These are phyloP conservation scores for Pilasporangium apinafurcum DNA, from an alignment of 352 stramenopile species.

Conservation along the genomic window DNA sequence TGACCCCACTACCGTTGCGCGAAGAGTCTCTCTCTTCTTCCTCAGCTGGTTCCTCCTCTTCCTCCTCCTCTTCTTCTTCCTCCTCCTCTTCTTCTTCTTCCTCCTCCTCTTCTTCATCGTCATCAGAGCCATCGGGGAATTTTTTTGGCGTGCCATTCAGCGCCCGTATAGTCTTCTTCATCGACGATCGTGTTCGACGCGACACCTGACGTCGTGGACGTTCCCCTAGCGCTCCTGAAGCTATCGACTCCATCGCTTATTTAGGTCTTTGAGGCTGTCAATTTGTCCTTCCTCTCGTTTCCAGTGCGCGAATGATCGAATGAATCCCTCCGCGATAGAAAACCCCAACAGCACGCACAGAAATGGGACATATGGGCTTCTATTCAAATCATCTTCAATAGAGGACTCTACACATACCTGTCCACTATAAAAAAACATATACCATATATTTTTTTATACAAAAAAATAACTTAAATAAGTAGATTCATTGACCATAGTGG, in stretches of 20 bases:
- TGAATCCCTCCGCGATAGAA: too few species aligned
- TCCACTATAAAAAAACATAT: too few species aligned
- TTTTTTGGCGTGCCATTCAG: not conserved
- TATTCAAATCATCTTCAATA: too few species aligned
- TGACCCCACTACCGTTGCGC: too few species aligned
- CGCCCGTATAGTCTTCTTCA: constrained; percentile 20
- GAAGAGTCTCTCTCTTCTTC: constrained; percentile 23
- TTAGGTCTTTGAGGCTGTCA: not conserved
- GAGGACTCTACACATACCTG: too few species aligned
- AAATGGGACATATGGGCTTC: not conserved
- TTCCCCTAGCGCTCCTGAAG: not conserved
- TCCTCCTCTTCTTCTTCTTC: constrained; percentile 49
- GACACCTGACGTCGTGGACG: constrained; percentile 29
- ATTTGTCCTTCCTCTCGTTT: not conserved
- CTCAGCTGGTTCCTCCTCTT: constrained; percentile 32
- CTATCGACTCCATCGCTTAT: constrained; percentile 1
- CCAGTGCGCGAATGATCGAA: too few species aligned
- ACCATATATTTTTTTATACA: too few species aligned
- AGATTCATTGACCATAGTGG: too few species aligned
- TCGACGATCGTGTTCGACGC: constrained; percentile 28
- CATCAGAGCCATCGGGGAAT: constrained; percentile 15
- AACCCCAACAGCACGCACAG: not conserved
- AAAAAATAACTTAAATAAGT: too few species aligned
- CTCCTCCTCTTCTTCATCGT: constrained; percentile 35
- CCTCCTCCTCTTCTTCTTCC: constrained; percentile 40